A percentile compares a stretch with the other conserved stretches of the same genome.
These are phyloP conservation scores for Blastobotrys aristatus DNA, from an alignment of 1,139 yeast species.

Conservation along the genomic window DNA sequence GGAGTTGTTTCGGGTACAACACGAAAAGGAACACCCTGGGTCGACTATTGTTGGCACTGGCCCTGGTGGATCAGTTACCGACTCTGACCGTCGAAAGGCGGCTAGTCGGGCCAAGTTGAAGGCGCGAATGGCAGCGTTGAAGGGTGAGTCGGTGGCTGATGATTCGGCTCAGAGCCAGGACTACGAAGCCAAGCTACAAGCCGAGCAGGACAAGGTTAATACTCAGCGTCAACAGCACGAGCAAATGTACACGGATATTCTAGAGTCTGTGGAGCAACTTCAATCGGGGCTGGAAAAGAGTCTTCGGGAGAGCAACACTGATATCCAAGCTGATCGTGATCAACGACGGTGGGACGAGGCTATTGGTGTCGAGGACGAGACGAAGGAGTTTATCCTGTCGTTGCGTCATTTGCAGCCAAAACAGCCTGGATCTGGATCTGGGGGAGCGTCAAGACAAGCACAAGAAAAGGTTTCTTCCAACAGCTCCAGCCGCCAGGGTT, in stretches of 20 bases:
- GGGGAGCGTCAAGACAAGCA: neutral
- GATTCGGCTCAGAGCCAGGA: conserved; percentile 42
- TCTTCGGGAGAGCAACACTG: conserved; percentile 34
- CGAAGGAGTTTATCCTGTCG: conserved; percentile 56
- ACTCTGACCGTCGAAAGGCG: conserved; percentile 71
- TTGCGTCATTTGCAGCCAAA: conserved; percentile 38
- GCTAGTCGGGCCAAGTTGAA: conserved; percentile 70
- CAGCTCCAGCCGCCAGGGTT: neutral
- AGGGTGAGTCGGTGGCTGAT: conserved; percentile 57
- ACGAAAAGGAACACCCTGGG: conserved; percentile 62
- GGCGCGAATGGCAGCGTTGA: conserved; percentile 86
- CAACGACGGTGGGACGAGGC: conserved; percentile 82
- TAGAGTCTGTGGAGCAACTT: conserved; percentile 63
- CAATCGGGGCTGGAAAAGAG: conserved; percentile 54
- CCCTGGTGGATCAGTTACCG: conserved; percentile 78
- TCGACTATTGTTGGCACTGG: conserved; percentile 74
- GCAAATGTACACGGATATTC: conserved; percentile 64
- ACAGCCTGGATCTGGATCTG: no score
- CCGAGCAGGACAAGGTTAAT: conserved; percentile 50
- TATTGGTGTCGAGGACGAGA: conserved; percentile 65
- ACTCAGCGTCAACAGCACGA: conserved; percentile 52
- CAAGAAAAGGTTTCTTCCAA: conserved; percentile 17
- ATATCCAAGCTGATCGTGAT: conserved; percentile 45
- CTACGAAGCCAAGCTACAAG: conserved; percentile 53
- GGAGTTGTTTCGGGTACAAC: conserved; percentile 51